These are phyloP conservation scores for Talaromyces islandicus DNA, from an alignment of 2,329 filamentous ascomycete genomes.

Conservation along the genomic window DNA sequence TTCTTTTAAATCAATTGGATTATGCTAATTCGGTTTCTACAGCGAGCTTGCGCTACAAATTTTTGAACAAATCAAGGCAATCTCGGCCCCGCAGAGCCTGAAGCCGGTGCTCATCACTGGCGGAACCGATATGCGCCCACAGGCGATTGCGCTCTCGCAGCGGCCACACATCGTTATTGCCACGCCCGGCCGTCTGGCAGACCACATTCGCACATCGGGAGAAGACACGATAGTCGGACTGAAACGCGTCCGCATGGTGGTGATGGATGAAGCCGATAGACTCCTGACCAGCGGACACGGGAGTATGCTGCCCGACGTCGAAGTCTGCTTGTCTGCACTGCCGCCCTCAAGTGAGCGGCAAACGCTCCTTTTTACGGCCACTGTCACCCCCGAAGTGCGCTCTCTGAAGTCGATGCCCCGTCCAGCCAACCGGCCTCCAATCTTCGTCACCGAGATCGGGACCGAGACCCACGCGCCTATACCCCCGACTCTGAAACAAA, in stretches of 20 bases:
- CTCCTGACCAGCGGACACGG: slow-evolving; percentile 69
- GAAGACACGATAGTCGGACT: slow-evolving; percentile 83
- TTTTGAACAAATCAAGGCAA: slow-evolving; percentile 90
- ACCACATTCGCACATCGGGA: slow-evolving; percentile 87
- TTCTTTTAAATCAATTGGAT: background rate
- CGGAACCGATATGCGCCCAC: slow-evolving; percentile 83
- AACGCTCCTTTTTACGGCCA: slow-evolving; percentile 92
- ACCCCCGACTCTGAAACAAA: slow-evolving; percentile 73
- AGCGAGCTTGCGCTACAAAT: slow-evolving; percentile 93
- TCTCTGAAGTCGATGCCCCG: slow-evolving; percentile 73
- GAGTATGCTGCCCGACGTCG: slow-evolving; percentile 90
- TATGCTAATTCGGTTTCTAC: background rate
- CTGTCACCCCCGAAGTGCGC: slow-evolving; percentile 85
- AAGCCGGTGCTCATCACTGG: slow-evolving; percentile 88
- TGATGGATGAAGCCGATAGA: slow-evolving; percentile 93
- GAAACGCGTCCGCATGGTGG: slow-evolving; percentile 72
- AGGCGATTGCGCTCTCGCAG: slow-evolving; percentile 75
- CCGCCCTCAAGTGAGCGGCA: slow-evolving; percentile 76
- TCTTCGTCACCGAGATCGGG: slow-evolving; percentile 85
- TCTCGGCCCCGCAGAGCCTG: slow-evolving; percentile 79
- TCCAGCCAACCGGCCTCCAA: slow-evolving; percentile 62
- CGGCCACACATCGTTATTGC: slow-evolving; percentile 90
- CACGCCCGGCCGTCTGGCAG: slow-evolving; percentile 85
- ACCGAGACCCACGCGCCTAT: slow-evolving; percentile 63
- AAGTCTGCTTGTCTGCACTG: slow-evolving; percentile 76